Percentiles rank a stretch among this genome's conserved stretches.
Conservation (phyloP, 805 yeast species). For the Candida methanosorbosa region DNA sequence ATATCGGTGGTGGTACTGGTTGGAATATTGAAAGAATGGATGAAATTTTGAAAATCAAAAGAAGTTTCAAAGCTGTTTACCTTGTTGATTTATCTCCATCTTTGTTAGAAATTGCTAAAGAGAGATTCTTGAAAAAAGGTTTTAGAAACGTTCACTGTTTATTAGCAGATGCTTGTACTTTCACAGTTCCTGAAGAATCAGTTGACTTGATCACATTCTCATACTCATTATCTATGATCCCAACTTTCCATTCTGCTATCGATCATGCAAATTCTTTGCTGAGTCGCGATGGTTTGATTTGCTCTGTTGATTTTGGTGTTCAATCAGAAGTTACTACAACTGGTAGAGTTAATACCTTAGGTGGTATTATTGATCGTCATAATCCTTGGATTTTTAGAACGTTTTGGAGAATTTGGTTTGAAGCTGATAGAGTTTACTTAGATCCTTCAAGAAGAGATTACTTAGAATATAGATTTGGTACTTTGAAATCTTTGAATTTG, state of each 20-base stretch:
- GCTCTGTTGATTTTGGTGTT: conserved; percentile 75
- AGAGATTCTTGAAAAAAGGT: conserved; percentile 40
- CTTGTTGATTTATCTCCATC: conserved; percentile 74
- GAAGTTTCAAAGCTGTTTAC: conserved; percentile 55
- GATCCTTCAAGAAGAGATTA: conserved; percentile 79
- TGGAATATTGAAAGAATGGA: conserved; percentile 74
- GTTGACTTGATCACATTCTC: conserved; percentile 77
- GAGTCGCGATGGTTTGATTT: conserved; percentile 51
- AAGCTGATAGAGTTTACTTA: conserved; percentile 69
- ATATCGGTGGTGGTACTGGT: conserved; percentile 86
- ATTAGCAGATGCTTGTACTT: conserved; percentile 70
- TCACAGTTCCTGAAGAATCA: conserved; percentile 36
- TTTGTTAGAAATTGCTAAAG: conserved; percentile 60
- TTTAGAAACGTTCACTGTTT: conserved; percentile 58
- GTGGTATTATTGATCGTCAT: conserved; percentile 65
- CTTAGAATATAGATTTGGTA: conserved; percentile 75
- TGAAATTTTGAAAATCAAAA: conserved; percentile 35
- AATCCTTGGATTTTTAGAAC: conserved; percentile 71
- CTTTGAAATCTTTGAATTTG: conserved; percentile 63
- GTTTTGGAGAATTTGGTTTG: conserved; percentile 86
- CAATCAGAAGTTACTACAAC: conserved; percentile 55
- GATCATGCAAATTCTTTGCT: conserved; percentile 53
- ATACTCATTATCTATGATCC: conserved; percentile 80
- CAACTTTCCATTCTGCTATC: conserved; percentile 69
- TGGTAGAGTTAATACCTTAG: conserved; percentile 66